Evolutionary conservation across 768 basidiomycete species (phyloP).

Genomic region (Naganishia randhawae): DNA sequence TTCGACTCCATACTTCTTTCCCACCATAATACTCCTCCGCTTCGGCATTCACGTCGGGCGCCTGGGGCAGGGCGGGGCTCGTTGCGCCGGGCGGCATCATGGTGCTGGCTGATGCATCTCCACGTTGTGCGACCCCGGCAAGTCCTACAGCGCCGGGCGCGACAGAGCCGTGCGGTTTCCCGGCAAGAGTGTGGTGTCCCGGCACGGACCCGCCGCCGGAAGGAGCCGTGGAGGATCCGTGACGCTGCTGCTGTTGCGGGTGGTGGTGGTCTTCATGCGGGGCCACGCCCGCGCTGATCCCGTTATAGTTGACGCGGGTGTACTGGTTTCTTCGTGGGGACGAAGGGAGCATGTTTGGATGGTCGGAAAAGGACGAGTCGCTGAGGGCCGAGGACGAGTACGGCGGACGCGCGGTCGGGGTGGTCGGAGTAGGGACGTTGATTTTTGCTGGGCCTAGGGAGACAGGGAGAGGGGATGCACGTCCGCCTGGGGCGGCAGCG

Average conservation of each 20-base stretch:
- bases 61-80: neutral
- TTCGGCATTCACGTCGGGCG: slow-evolving; percentile 59
- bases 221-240: neutral
- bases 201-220: neutral
- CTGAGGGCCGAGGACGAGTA: neutral
- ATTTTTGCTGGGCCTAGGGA: neutral
- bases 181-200: neutral
- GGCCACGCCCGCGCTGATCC: slow-evolving; percentile 7
- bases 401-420: too few species aligned
- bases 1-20: slow-evolving; percentile 70
- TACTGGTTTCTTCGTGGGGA: neutral
- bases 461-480: neutral
- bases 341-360: neutral
- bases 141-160: neutral
- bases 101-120: neutral
- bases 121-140: slow-evolving; percentile 4
- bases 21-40: slow-evolving; percentile 79
- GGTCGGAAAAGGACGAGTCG: slow-evolving; percentile 5
- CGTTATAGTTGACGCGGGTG: neutral
- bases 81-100: neutral
- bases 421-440: neutral
- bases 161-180: neutral
- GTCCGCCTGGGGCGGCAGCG: too few species aligned
- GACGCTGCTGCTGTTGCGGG: too few species aligned
- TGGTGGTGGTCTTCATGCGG: neutral